phyloP scores from a whole-genome alignment of 805 yeast genomes.

The Candida tammaniensis region DNA sequence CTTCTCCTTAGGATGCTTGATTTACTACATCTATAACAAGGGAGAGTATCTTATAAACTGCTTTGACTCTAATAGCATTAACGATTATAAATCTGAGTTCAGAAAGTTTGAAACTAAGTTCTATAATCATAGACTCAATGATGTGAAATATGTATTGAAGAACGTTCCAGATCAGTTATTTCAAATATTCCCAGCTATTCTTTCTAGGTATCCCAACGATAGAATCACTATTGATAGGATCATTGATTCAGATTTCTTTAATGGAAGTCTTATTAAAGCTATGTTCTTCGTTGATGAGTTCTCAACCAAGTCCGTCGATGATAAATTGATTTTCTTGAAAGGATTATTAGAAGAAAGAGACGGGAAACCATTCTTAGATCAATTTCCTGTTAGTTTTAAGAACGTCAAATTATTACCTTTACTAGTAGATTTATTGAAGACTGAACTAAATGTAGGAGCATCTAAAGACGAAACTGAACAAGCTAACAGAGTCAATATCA shows the following conservation, averaged over 20 bases:
- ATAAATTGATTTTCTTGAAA: conserved; percentile 64
- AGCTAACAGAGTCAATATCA: conserved; percentile 23
- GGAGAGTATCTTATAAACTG: conserved; percentile 43
- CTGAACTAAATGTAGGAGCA: conserved; percentile 26
- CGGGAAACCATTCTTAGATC: conserved; percentile 21
- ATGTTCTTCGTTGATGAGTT: conserved; percentile 81
- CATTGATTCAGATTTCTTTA: conserved; percentile 70
- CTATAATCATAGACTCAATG: conserved; percentile 34
- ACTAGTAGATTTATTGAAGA: conserved; percentile 50
- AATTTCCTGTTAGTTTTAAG: conserved; percentile 45
- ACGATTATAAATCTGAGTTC: conserved; percentile 59
- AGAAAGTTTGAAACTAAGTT: conserved; percentile 44
- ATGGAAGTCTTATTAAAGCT: conserved; percentile 78
- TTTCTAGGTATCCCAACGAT: conserved; percentile 56
- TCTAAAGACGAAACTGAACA: conserved; percentile 20
- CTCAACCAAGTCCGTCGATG: conserved; percentile 66
- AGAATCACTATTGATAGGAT: conserved; percentile 64
- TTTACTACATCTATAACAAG: conserved; percentile 65
- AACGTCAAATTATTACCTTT: conserved; percentile 74
- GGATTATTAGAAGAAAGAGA: conserved; percentile 47
- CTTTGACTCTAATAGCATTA: conserved; percentile 48
- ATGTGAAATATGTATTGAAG: conserved; percentile 45
- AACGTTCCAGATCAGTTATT: conserved; percentile 57
- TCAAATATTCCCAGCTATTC: conserved; percentile 48
- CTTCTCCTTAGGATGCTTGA: conserved; percentile 78